Conservation (phyloP, 257 asterid genomes). For the Plantago ovata region DNA sequence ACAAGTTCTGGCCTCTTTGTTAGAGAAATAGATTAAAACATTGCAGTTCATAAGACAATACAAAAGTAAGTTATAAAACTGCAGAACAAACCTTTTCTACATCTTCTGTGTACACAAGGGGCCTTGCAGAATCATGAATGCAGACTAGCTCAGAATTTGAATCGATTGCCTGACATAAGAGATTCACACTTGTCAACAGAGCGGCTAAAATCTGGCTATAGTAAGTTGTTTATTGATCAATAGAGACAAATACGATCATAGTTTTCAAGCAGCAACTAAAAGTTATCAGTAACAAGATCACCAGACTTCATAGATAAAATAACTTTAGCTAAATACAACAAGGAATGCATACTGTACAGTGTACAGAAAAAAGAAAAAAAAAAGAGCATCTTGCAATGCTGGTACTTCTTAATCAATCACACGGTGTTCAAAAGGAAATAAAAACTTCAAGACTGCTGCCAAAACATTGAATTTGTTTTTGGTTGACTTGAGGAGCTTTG, state of each 20-base stretch:
- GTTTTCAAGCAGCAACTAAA: background rate
- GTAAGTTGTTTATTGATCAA: conserved; percentile 4
- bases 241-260: background rate
- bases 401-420: no score
- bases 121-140: conserved; percentile 99
- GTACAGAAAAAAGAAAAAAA: no score
- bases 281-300: no score
- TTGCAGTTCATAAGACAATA: background rate
- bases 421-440: no score
- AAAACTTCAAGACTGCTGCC: no score
- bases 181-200: conserved; percentile 17
- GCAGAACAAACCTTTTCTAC: conserved; percentile 56
- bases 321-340: no score
- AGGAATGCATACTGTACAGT: no score
- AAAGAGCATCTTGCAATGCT: no score
- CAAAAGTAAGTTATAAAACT: conserved; percentile 1
- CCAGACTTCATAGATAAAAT: no score
- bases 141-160: conserved; percentile 71
- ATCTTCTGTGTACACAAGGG: conserved; percentile 68
- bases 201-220: conserved; percentile 10
- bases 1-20: conserved; percentile 3
- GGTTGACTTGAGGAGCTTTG: no score
- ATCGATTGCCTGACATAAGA: conserved; percentile 63
- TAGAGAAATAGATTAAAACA: background rate
- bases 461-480: no score